Conservation (phyloP, 1,284 basidiomycete species). For the Ganoderma leucocontextum region DNA sequence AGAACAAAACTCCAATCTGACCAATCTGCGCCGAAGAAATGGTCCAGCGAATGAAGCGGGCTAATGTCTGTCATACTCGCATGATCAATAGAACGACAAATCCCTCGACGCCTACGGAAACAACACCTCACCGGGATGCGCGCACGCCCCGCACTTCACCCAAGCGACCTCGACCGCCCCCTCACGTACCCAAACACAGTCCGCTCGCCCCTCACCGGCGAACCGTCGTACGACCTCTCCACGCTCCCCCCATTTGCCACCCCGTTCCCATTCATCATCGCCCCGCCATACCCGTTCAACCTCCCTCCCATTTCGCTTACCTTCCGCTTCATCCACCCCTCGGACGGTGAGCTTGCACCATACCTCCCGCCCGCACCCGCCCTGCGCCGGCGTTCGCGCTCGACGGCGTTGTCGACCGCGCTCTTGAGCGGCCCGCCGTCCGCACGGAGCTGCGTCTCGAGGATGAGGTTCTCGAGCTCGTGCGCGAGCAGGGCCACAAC, state of each 20-base stretch:
- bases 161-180: conserved; percentile 30
- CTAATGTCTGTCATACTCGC: not conserved
- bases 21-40: not conserved
- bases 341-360: not conserved
- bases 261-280: not conserved
- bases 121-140: not conserved
- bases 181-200: conserved; percentile 20
- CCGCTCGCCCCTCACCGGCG: conserved; percentile 13
- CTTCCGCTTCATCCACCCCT: not conserved
- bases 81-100: not conserved
- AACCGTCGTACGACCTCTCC: conserved; percentile 6
- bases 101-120: not conserved
- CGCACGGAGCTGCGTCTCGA: conserved; percentile 65
- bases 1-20: too few relatives aligned
- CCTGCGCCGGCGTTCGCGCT: conserved; percentile 21
- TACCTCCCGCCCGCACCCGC: conserved; percentile 10
- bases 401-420: conserved; percentile 35
- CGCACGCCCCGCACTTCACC: conserved; percentile 5
- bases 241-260: not conserved
- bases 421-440: conserved; percentile 60
- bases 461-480: conserved; percentile 70
- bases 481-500: conserved; percentile 52
- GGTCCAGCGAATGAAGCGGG: not conserved
- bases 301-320: not conserved
- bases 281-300: conserved; percentile 11